Conservation (phyloP, 257 asterid genomes). For the Handroanthus guayacan region DNA sequence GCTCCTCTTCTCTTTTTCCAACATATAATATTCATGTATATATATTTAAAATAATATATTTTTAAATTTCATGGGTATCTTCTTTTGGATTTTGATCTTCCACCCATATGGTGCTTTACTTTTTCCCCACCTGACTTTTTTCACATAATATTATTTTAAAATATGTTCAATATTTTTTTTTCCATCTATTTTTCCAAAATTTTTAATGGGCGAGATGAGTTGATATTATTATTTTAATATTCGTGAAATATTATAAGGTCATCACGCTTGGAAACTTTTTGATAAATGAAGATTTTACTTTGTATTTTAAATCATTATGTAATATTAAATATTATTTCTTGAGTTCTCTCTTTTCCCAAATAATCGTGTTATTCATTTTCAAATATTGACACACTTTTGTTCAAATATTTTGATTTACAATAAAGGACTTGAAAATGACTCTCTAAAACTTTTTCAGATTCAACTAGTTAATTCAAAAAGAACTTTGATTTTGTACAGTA, state of each 20-base stretch:
- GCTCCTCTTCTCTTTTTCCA: constrained; percentile 8
- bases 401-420: no score
- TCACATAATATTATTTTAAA: neutral
- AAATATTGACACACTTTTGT: no score
- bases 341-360: no score
- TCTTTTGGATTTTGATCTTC: constrained; percentile 23
- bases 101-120: constrained; percentile 2
- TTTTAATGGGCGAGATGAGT: neutral
- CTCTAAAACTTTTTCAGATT: no score
- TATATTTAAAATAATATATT: neutral
- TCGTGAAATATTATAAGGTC: neutral
- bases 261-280: no score
- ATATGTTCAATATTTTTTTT: neutral
- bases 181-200: neutral
- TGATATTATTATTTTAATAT: neutral
- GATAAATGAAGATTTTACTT: no score
- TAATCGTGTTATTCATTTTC: no score
- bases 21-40: neutral
- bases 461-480: no score
- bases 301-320: no score
- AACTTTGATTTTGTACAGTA: no score
- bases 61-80: constrained; percentile 13
- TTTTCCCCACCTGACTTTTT: constrained; percentile 22
- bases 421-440: no score
- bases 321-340: no score